These are phyloP conservation scores for Tricholoma furcatifolium DNA, from an alignment of 768 basidiomycete species.

Conservation along the genomic window DNA sequence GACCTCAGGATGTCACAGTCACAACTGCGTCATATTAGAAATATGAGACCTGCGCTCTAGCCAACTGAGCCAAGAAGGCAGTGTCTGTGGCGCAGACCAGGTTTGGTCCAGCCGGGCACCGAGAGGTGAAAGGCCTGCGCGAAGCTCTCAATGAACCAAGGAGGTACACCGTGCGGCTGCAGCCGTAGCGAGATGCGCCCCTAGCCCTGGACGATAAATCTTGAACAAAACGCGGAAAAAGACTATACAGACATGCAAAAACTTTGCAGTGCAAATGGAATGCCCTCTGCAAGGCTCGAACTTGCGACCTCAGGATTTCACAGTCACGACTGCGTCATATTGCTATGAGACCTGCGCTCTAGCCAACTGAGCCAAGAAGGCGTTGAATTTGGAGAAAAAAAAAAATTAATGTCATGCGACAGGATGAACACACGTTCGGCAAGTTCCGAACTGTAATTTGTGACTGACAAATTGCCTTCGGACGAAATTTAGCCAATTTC, in stretches of 20 bases:
- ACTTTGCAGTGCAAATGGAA: slow-evolving; percentile 3
- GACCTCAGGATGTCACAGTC: slow-evolving; percentile 50
- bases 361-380: slow-evolving; percentile 47
- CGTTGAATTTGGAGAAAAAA: not conserved
- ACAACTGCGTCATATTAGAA: slow-evolving; percentile 18
- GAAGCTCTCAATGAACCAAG: too few relatives aligned
- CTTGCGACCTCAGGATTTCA: slow-evolving; percentile 53
- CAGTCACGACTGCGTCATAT: slow-evolving; percentile 24
- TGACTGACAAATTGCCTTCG: slow-evolving; percentile 16
- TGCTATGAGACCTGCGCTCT: slow-evolving; percentile 55
- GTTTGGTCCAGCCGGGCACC: too few relatives aligned
- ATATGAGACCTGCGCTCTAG: slow-evolving; percentile 33
- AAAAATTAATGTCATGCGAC: not conserved
- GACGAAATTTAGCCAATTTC: slow-evolving; percentile 16
- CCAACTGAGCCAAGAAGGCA: slow-evolving; percentile 33
- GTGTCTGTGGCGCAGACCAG: too few relatives aligned
- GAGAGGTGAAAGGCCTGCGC: too few relatives aligned
- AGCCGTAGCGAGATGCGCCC: too few relatives aligned
- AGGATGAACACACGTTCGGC: not conserved
- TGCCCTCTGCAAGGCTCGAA: slow-evolving; percentile 54
- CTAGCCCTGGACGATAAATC: not conserved
- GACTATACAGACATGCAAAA: not conserved
- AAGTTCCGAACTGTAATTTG: slow-evolving; percentile 10
- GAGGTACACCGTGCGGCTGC: too few relatives aligned
- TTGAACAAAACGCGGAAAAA: too few relatives aligned